Percentiles rank a stretch among this genome's conserved stretches.
Conservation (phyloP, 306 rosid genomes). For the Prunus mira region DNA sequence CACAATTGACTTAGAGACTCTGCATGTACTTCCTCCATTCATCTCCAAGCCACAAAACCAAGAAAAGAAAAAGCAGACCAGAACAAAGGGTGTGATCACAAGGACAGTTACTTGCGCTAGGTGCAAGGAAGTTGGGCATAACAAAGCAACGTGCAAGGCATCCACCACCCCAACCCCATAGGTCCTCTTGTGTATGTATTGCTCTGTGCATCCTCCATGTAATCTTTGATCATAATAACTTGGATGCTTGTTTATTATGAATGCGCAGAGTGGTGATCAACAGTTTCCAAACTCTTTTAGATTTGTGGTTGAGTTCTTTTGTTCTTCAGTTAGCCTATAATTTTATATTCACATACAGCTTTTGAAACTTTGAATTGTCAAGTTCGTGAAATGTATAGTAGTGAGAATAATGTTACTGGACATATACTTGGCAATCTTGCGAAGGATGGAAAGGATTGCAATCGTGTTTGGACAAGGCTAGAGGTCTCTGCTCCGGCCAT, state of each 20-base stretch:
- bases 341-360: neutral
- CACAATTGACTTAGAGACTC: constrained; percentile 3
- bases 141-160: constrained; percentile 52
- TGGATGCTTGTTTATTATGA: neutral
- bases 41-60: constrained; percentile 27
- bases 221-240: neutral
- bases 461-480: too few relatives aligned
- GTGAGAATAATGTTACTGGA: neutral
- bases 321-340: neutral
- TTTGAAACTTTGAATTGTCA: neutral
- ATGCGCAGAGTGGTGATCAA: neutral
- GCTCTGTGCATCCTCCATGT: neutral
- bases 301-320: neutral
- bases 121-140: constrained; percentile 50
- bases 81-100: constrained; percentile 8
- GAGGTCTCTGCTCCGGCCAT: too few relatives aligned
- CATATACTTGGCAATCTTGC: neutral
- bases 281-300: neutral
- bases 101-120: constrained; percentile 40
- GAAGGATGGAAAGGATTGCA: too few relatives aligned
- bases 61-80: constrained; percentile 28
- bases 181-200: neutral
- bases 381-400: neutral
- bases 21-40: constrained; percentile 47
- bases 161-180: neutral